Conservation (phyloP, 179 eudicot species). For the Carnegiea gigantea region DNA sequence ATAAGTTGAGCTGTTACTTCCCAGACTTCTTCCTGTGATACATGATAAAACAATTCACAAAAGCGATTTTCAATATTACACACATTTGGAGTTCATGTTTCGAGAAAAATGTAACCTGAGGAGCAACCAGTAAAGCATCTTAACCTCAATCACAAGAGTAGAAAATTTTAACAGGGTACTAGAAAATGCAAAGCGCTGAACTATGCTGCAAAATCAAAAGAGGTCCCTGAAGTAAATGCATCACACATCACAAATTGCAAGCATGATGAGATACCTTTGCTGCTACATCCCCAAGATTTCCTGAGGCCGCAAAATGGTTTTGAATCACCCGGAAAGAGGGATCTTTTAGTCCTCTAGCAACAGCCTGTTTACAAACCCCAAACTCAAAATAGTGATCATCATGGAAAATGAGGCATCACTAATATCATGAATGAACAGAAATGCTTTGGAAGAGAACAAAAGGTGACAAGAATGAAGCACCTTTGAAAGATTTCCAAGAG, state of each 20-base stretch:
- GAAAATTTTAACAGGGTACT: not conserved
- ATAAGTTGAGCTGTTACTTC: slow-evolving; percentile 91
- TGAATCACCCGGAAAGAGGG: slow-evolving; percentile 94
- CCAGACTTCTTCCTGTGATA: slow-evolving; percentile 92
- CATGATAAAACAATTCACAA: not conserved
- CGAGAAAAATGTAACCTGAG: not conserved
- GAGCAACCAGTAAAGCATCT: not conserved
- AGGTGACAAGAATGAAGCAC: slow-evolving; percentile 31
- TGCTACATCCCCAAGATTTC: slow-evolving; percentile 89
- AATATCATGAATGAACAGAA: not conserved
- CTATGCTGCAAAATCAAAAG: not conserved
- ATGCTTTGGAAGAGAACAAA: not conserved
- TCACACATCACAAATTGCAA: slow-evolving; percentile 5
- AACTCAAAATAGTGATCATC: not conserved
- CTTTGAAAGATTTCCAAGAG: slow-evolving; percentile 96
- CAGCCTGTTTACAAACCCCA: slow-evolving; percentile 54
- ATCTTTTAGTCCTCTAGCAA: slow-evolving; percentile 93
- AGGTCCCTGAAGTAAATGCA: not conserved
- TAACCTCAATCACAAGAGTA: not conserved
- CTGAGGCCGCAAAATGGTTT: slow-evolving; percentile 82
- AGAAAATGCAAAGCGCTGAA: not conserved
- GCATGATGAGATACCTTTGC: slow-evolving; percentile 63
- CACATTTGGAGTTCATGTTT: slow-evolving; percentile 1
- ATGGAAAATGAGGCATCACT: not conserved
- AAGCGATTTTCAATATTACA: not conserved